Evolutionary conservation across 129 eudicot genomes (phyloP).

Genomic region (Arctium minus): DNA sequence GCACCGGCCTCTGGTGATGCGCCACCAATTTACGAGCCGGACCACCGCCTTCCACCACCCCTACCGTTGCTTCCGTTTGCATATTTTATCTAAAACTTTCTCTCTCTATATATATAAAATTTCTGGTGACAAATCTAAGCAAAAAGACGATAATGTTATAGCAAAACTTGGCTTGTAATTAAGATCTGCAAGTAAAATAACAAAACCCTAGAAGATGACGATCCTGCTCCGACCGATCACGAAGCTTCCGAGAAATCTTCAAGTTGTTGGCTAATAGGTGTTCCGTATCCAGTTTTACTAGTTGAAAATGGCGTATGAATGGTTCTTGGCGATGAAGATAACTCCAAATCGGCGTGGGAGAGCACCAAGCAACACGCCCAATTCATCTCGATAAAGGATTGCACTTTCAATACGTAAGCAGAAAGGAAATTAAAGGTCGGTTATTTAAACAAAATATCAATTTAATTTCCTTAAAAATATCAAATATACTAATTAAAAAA

Average conservation of each 20-base stretch:
- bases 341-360: slow-evolving; percentile 14
- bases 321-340: slow-evolving; percentile 16
- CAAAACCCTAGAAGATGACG: slow-evolving; percentile 22
- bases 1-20: slow-evolving; percentile 38
- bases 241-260: neutral
- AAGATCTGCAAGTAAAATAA: slow-evolving; percentile 14
- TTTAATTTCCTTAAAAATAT: no score
- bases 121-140: neutral
- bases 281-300: neutral
- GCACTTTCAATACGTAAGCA: slow-evolving; percentile 21
- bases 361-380: slow-evolving; percentile 29
- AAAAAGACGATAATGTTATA: slow-evolving; percentile 2
- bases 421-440: slow-evolving; percentile 28
- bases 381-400: neutral
- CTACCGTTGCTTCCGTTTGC: slow-evolving; percentile 89
- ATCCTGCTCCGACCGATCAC: neutral
- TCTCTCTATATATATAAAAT: neutral
- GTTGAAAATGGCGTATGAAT: slow-evolving; percentile 8
- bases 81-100: slow-evolving; percentile 22
- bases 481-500: neutral
- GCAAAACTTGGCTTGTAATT: neutral
- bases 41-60: slow-evolving; percentile 63
- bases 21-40: slow-evolving; percentile 48
- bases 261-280: neutral
- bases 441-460: neutral